Base-by-base conservation (phyloP, 228 moss, liverwort and hornwort genomes). In the Sphagnum fallax region DNA sequence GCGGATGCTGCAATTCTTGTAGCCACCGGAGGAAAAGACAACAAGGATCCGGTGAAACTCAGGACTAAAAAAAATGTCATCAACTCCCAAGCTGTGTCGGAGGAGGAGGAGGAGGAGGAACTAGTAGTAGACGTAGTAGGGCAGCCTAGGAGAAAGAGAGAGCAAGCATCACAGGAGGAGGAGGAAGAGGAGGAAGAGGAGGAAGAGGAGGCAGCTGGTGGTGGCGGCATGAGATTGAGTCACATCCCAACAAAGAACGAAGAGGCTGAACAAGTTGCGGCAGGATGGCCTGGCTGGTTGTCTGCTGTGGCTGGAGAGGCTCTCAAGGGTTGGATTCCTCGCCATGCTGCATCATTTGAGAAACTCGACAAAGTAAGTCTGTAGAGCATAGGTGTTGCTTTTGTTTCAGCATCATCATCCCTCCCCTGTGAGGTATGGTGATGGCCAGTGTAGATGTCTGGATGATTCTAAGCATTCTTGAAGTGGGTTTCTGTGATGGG, bases 321-420 rank as follows among this genome's bases (percentile, higher is more conserved):
- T 52, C 81, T 85, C 48, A 85, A 85, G 70, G 84, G 84, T 48
- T 85, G 84, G 84, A 85, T 81, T 68, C 84, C 84, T 51, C 81
- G 84, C 14, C 81, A 78, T 16, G 81, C 81, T 12, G 84, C 81
- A 64, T 85, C 84, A 16, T 85, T 85, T 13, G 81, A 81, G 78
- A 81, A 85, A 76, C 76, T 81, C 51, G 84, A 81, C 48, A 85
- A 85, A 78, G 84, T 85, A 66, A 55, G 73, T 68, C 32, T 32
- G 32, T 32, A 32, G 32, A 32, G 32, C 32, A 3, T 32, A 32
- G 32, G 32, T 32, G 32, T 32, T 32, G 32, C 32, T 32, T 32
- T 32, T 32, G 32, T 32, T 32, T 32, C 32, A 2, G 32, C 32
- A 32, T 32, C 32, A 32, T 32, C 32, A 32, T 32, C 32, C 32